Percentiles rank a stretch among this genome's conserved stretches.
phyloP scores from a whole-genome alignment of 2,329 filamentous ascomycete species.

The Penicillium sumatraense region DNA sequence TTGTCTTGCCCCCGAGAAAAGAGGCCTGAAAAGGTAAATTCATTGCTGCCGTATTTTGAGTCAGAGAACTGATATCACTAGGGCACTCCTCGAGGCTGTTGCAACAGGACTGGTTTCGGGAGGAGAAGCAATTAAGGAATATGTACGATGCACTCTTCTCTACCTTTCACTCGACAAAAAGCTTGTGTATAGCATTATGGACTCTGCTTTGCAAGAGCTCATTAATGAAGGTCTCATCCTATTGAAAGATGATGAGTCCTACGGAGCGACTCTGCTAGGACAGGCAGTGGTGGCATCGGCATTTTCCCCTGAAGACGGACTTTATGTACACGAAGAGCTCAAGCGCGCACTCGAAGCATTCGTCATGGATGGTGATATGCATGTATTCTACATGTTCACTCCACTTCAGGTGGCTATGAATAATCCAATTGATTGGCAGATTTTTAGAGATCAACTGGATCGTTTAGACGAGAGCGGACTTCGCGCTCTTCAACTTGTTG shows the following conservation, averaged over 20 bases:
- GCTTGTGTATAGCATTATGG: constrained; percentile 59
- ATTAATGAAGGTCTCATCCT: constrained; percentile 60
- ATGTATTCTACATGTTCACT: constrained; percentile 77
- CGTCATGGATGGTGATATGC: constrained; percentile 81
- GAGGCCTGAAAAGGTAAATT: constrained; percentile 66
- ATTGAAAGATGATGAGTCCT: constrained; percentile 56
- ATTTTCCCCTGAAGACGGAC: constrained; percentile 73
- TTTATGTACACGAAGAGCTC: constrained; percentile 74
- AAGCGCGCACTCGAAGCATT: constrained; percentile 70
- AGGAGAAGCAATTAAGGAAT: constrained; percentile 67
- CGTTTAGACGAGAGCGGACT: constrained; percentile 71
- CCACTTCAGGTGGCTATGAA: constrained; percentile 61
- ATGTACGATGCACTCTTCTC: constrained; percentile 70
- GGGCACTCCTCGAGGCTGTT: constrained; percentile 73
- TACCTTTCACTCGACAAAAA: constrained; percentile 59
- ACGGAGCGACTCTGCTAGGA: constrained; percentile 67
- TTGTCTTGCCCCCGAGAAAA: constrained; percentile 68
- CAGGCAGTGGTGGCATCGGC: constrained; percentile 73
- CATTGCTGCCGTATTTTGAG: background rate
- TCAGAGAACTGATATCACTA: constrained; percentile 33
- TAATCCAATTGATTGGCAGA: constrained; percentile 69
- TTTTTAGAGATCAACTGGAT: constrained; percentile 74
- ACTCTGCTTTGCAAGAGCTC: constrained; percentile 64
- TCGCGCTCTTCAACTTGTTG: constrained; percentile 69
- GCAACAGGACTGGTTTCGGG: constrained; percentile 70